These are phyloP conservation scores for Alternaria infectoria DNA, from an alignment of 2,329 filamentous ascomycete genomes.

Conservation along the genomic window DNA sequence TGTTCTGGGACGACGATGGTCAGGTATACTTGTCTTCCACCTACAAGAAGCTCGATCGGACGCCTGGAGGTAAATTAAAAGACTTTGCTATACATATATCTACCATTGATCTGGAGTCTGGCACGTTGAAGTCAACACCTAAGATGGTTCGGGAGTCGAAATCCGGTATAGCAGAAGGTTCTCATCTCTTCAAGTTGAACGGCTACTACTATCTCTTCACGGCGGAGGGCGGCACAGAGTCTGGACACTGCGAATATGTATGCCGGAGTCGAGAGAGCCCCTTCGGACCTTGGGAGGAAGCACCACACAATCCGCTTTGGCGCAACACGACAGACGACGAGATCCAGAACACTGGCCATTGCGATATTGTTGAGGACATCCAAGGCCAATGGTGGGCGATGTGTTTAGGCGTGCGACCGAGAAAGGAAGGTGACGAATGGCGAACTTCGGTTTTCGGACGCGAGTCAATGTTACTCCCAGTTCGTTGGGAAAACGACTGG, in stretches of 20 bases:
- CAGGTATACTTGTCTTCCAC: constrained; percentile 52
- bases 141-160: constrained; percentile 32
- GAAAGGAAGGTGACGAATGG: constrained; percentile 3
- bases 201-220: constrained; percentile 35
- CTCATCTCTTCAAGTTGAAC: constrained; percentile 41
- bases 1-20: constrained; percentile 63
- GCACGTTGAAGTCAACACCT: constrained; percentile 22
- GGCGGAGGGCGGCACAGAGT: constrained; percentile 46
- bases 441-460: constrained; percentile 41
- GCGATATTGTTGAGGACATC: constrained; percentile 33
- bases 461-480: constrained; percentile 59
- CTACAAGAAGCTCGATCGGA: constrained; percentile 19
- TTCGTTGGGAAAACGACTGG: constrained; percentile 61
- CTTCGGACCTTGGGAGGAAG: constrained; percentile 46
- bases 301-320: constrained; percentile 46
- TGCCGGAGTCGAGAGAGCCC: constrained; percentile 54
- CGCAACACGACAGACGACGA: constrained; percentile 45
- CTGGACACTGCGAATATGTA: constrained; percentile 56
- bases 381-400: constrained; percentile 35
- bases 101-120: constrained; percentile 41
- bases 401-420: constrained; percentile 45
- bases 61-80: constrained; percentile 22
- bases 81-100: constrained; percentile 41
- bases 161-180: constrained; percentile 40
- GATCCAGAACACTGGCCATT: constrained; percentile 36